Evolutionary conservation across 108 stramenopile genomes (phyloP), one percentile per base, ranked within the genome.

Genomic region (Parmales sp.): DNA sequence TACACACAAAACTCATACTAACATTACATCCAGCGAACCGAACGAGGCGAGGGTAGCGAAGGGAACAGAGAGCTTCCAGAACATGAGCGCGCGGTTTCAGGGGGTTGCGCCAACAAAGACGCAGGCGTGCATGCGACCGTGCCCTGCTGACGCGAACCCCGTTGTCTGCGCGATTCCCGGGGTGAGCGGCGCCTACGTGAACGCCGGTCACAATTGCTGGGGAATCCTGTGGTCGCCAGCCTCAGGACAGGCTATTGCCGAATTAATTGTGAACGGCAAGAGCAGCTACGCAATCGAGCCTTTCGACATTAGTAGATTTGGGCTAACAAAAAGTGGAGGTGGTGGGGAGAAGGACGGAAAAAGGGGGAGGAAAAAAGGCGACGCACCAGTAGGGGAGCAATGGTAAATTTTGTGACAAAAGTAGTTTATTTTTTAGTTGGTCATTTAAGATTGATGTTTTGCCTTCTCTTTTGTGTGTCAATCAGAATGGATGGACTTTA

Each of bases 151-250:
- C 71, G 95, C 90, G 4, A 46, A 84, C 34, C 96, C 96, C 2
- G 89, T 94, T 74, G 93, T 96, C 88, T 94, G 95, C 25, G 65
- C 25, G 1, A 76, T 98, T 0, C 90, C 93, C 0, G 91, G 88
- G 19, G 85, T 74, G 51, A 49, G 39, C 25, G 88, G 90, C 11
- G 94, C 90, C 2, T 93, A 85, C 74, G 86, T 96, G 39, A 90
- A 90, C 79, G 88, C 92, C 3, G 97, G 92, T 20, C 94, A 95
- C 71, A 98, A 98, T 69, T 96, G 95, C 72, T 98, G 97, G 97
- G 92, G 92, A 5, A 97, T 97, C 48, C 86, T 94, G 0, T 95
- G 94, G 94, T 94, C 94, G 7, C 97, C 95, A 1, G 92, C 88
- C 34, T 86, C 85, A 45, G 97, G 97, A 0, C 72, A 80, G 67